phyloP scores from a whole-genome alignment of 1,284 basidiomycete species.

The Exsudoporus floridanus region DNA sequence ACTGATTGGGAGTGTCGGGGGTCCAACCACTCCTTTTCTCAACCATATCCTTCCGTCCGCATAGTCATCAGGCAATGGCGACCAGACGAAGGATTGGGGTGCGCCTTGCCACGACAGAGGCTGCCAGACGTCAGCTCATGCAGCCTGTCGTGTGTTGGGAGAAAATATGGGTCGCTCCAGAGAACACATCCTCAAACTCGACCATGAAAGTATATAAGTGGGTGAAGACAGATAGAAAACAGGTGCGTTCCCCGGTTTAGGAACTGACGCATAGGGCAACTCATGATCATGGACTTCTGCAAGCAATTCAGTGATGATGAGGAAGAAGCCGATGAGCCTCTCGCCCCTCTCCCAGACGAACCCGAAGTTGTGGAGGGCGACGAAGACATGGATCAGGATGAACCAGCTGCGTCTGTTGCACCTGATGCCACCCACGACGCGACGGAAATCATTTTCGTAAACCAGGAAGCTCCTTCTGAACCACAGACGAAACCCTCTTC shows the following conservation, averaged over 20 bases:
- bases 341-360: slow-evolving; percentile 74
- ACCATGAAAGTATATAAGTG: slow-evolving; percentile 66
- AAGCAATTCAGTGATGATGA: slow-evolving; percentile 84
- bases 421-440: slow-evolving; percentile 36
- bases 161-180: slow-evolving; percentile 62
- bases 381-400: slow-evolving; percentile 65
- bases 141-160: slow-evolving; percentile 79
- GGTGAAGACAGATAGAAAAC: slow-evolving; percentile 71
- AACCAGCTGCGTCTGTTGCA: slow-evolving; percentile 51
- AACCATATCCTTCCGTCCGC: not conserved
- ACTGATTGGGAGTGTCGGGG: slow-evolving; percentile 17
- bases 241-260: slow-evolving; percentile 45
- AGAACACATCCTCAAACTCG: slow-evolving; percentile 52
- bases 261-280: not conserved
- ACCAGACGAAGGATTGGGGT: slow-evolving; percentile 72
- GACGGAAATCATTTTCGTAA: slow-evolving; percentile 36
- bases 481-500: slow-evolving; percentile 58
- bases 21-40: slow-evolving; percentile 11
- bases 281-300: slow-evolving; percentile 9
- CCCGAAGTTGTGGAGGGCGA: slow-evolving; percentile 61
- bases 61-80: slow-evolving; percentile 46
- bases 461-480: slow-evolving; percentile 42
- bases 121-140: slow-evolving; percentile 76
- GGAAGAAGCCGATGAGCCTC: slow-evolving; percentile 68
- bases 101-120: slow-evolving; percentile 71